Conservation (phyloP, 1,284 basidiomycete species). For the Boletus nobilissimus region DNA sequence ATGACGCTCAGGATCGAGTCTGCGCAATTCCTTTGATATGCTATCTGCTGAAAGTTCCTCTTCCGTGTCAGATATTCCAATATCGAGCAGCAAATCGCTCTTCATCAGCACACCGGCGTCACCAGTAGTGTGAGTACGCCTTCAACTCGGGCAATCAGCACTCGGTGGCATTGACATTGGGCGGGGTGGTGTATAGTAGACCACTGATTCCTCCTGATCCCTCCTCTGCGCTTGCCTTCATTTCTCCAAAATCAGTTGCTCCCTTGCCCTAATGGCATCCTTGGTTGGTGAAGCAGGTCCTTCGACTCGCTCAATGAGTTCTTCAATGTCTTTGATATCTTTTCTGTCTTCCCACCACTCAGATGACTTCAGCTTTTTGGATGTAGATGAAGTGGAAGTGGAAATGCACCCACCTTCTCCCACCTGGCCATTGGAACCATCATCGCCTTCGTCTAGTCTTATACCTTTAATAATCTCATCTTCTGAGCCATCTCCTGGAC, state of each 20-base stretch:
- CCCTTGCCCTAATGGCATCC: conserved; percentile 71
- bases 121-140: conserved; percentile 79
- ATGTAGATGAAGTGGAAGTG: conserved; percentile 46
- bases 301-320: conserved; percentile 61
- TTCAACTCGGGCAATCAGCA: conserved; percentile 61
- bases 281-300: conserved; percentile 62
- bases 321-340: conserved; percentile 61
- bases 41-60: conserved; percentile 69
- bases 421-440: conserved; percentile 46
- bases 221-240: conserved; percentile 68
- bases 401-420: conserved; percentile 40
- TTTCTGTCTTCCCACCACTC: conserved; percentile 81
- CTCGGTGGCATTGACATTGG: conserved; percentile 44
- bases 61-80: conserved; percentile 51
- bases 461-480: conserved; percentile 48
- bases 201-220: conserved; percentile 59
- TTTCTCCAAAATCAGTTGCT: conserved; percentile 78
- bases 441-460: conserved; percentile 48
- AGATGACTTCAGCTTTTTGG: conserved; percentile 65
- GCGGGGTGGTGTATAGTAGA: conserved; percentile 47
- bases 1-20: conserved; percentile 58
- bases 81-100: conserved; percentile 54
- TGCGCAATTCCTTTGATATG: conserved; percentile 75
- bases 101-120: conserved; percentile 63
- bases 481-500: conserved; percentile 45